These are phyloP conservation scores for Globisporangium middletonii DNA, from an alignment of 352 stramenopile genomes.

Conservation along the genomic window DNA sequence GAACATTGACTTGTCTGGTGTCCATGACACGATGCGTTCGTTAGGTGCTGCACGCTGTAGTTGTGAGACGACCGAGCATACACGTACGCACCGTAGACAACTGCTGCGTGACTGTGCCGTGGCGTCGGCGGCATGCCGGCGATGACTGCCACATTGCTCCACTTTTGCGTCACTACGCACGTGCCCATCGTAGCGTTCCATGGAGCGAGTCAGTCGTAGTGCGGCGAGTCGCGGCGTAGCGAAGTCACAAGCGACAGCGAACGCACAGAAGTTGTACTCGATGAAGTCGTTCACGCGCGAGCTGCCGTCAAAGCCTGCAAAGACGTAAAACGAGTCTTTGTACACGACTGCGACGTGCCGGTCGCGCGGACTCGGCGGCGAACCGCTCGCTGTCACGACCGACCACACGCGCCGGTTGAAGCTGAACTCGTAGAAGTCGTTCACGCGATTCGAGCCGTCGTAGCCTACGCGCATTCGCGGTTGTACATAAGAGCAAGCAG, in stretches of 20 bases:
- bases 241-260: not conserved
- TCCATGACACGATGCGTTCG: not conserved
- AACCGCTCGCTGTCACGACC: constrained; percentile 55
- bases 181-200: not conserved
- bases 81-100: constrained; percentile 59
- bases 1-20: constrained; percentile 73
- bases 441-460: constrained; percentile 89
- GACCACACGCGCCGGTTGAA: constrained; percentile 82
- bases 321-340: constrained; percentile 93
- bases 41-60: not conserved
- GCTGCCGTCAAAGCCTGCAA: constrained; percentile 92
- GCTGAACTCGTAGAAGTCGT: constrained; percentile 93
- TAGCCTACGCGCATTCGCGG: constrained; percentile 48
- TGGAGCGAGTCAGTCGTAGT: not conserved
- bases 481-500: not conserved
- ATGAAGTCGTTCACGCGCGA: constrained; percentile 94
- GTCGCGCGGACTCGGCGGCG: constrained; percentile 87
- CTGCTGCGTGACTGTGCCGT: constrained; percentile 94
- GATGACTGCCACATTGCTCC: constrained; percentile 65
- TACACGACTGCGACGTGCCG: constrained; percentile 92
- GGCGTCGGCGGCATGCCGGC: constrained; percentile 87
- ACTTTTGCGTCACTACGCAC: constrained; percentile 68
- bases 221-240: too few relatives aligned
- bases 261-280: constrained; percentile 91
- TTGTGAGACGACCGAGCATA: not conserved